These are phyloP conservation scores for Plasmodium relictum DNA, from an alignment of 169 alveolate genomes.

Conservation along the genomic window DNA sequence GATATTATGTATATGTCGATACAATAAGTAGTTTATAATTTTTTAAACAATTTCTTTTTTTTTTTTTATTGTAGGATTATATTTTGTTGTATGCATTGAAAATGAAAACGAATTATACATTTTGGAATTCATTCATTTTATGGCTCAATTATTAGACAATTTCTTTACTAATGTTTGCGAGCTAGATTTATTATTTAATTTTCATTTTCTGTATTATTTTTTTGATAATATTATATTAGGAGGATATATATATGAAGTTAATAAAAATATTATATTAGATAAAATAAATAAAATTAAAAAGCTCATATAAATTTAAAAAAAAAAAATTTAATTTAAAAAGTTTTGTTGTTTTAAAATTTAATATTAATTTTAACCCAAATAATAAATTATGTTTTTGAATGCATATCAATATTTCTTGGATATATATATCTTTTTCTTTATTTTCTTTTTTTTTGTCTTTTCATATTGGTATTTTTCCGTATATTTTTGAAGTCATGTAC, in stretches of 20 bases:
- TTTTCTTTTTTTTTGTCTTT: too few species aligned
- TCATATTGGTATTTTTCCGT: too few species aligned
- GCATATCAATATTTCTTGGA: too few species aligned
- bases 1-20: background rate
- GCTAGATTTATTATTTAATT: slow-evolving; percentile 93
- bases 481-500: too few species aligned
- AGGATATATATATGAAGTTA: slow-evolving; percentile 92
- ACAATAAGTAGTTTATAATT: background rate
- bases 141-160: slow-evolving; percentile 93
- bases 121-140: slow-evolving; percentile 92
- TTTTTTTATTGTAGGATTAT: slow-evolving; percentile 80
- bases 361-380: too few species aligned
- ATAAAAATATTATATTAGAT: slow-evolving; percentile 84
- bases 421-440: too few species aligned
- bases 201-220: slow-evolving; percentile 92
- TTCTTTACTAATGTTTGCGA: slow-evolving; percentile 95
- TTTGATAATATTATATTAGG: slow-evolving; percentile 92
- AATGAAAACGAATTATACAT: slow-evolving; percentile 92
- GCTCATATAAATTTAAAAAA: background rate
- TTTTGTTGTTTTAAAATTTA: too few species aligned
- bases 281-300: slow-evolving; percentile 50
- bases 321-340: background rate
- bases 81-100: slow-evolving; percentile 92
- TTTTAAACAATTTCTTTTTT: background rate
- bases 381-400: too few species aligned